Conservation (phyloP, 2,329 filamentous ascomycete species). For the Bimuria novae-zelandiae region DNA sequence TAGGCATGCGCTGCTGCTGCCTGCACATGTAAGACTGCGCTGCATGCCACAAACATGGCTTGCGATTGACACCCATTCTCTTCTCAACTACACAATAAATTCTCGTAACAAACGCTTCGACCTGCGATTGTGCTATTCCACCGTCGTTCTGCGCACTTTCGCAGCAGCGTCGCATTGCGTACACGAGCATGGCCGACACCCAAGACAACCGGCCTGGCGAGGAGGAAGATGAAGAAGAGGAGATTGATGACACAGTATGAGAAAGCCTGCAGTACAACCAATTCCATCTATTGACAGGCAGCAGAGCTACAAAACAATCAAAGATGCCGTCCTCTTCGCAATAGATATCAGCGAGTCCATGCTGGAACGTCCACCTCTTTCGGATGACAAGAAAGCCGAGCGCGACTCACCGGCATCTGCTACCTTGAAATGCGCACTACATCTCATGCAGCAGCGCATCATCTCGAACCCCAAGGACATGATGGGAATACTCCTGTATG, state of each 20-base stretch:
- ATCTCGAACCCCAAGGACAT: conserved; percentile 96
- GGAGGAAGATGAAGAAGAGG: conserved; percentile 71
- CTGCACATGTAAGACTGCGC: conserved; percentile 18
- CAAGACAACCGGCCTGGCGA: conserved; percentile 42
- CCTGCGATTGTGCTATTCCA: background rate
- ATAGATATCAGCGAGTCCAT: conserved; percentile 91
- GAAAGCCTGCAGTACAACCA: background rate
- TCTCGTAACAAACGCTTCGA: too few species aligned
- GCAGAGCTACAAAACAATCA: conserved; percentile 82
- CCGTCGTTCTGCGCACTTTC: background rate
- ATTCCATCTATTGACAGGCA: conserved; percentile 14
- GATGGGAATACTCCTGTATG: conserved; percentile 94
- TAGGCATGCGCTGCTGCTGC: conserved; percentile 24
- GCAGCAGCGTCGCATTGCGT: background rate
- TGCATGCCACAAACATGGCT: conserved; percentile 7
- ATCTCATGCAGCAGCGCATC: conserved; percentile 97
- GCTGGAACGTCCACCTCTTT: conserved; percentile 68
- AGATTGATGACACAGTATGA: conserved; percentile 67
- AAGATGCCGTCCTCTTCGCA: conserved; percentile 97
- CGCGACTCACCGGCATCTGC: conserved; percentile 79
- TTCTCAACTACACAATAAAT: too few species aligned
- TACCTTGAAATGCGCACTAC: conserved; percentile 90
- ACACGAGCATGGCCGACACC: conserved; percentile 35
- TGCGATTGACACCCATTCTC: conserved; percentile 1
- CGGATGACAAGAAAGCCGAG: conserved; percentile 71